phyloP scores from a whole-genome alignment of 345 rosid genomes.

The Gynandropsis gynandra region DNA sequence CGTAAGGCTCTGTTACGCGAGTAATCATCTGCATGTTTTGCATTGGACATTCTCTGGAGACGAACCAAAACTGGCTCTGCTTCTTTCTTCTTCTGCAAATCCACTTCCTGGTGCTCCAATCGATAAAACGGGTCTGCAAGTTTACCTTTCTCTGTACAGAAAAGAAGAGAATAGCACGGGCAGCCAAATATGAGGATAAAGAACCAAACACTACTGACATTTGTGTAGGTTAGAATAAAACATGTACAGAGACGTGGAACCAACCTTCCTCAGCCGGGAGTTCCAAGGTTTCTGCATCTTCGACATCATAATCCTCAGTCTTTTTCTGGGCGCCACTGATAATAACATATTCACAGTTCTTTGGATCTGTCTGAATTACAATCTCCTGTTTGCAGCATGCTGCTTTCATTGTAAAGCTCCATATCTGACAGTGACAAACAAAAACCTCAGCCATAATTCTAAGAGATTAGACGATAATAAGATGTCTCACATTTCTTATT shows the following conservation, averaged over 20 bases:
- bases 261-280: conserved; percentile 95
- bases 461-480: conserved; percentile 1
- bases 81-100: conserved; percentile 90
- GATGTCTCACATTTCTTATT: not conserved
- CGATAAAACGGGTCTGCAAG: conserved; percentile 94
- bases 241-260: conserved; percentile 8
- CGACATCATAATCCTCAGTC: conserved; percentile 77
- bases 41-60: conserved; percentile 76
- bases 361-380: conserved; percentile 93
- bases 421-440: conserved; percentile 51
- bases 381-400: conserved; percentile 93
- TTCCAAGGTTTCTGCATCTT: conserved; percentile 89
- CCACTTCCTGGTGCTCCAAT: conserved; percentile 89
- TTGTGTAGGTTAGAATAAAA: conserved; percentile 1
- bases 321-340: conserved; percentile 84
- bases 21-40: conserved; percentile 81
- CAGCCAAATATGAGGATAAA: not conserved
- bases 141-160: conserved; percentile 67
- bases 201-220: conserved; percentile 1
- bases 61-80: conserved; percentile 84
- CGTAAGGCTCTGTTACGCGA: conserved; percentile 75
- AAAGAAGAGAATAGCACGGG: conserved; percentile 1
- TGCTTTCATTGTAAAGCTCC: conserved; percentile 95
- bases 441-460: conserved; percentile 3
- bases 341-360: conserved; percentile 84